A percentile compares a stretch with the other conserved stretches of the same genome.
Conservation (phyloP, 345 rosid species). For the Syzygium oleosum region DNA sequence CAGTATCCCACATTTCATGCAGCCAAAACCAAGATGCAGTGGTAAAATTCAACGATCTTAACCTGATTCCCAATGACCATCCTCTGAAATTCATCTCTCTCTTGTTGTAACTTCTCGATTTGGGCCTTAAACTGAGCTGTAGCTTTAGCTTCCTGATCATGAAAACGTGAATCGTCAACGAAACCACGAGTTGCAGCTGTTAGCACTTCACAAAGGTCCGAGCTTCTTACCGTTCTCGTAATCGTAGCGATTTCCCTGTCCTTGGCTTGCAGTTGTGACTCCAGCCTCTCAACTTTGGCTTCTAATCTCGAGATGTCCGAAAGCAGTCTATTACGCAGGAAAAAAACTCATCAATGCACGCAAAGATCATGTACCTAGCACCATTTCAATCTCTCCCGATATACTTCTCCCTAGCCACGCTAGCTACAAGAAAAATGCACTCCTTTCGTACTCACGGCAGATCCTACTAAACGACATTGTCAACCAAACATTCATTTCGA, state of each 20-base stretch:
- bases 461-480: not conserved
- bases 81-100: constrained; percentile 93
- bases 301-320: constrained; percentile 87
- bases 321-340: constrained; percentile 24
- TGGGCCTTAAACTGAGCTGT: constrained; percentile 80
- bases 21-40: not conserved
- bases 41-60: not conserved
- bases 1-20: constrained; percentile 4
- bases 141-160: constrained; percentile 76
- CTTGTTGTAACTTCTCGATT: constrained; percentile 88
- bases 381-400: not conserved
- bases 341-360: not conserved
- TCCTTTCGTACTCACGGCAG: not conserved
- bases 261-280: constrained; percentile 66
- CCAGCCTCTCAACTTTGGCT: constrained; percentile 91
- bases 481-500: not conserved
- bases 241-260: constrained; percentile 93
- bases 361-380: not conserved
- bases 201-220: constrained; percentile 1
- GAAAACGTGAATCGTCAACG: not conserved
- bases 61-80: constrained; percentile 99
- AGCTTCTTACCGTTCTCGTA: constrained; percentile 63
- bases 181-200: not conserved
- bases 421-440: not conserved
- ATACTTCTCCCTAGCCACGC: not conserved